phyloP scores from a whole-genome alignment of 805 yeast genomes.

The Pichia insulana region DNA sequence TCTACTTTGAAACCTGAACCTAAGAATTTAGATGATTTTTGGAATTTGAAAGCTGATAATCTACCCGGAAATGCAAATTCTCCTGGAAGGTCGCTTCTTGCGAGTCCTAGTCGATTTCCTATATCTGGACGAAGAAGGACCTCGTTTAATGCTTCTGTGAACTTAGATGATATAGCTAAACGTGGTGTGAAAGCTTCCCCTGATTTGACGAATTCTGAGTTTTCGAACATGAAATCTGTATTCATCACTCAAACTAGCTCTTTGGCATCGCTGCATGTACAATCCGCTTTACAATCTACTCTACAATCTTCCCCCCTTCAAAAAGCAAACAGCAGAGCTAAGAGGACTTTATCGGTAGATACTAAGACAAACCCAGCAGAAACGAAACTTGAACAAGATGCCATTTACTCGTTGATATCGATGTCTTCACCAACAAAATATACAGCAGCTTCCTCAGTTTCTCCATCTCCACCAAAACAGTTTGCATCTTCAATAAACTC shows the following conservation, averaged over 20 bases:
- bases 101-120: conserved; percentile 3
- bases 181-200: conserved; percentile 9
- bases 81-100: not conserved
- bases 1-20: not conserved
- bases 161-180: conserved; percentile 26
- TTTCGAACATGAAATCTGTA: not conserved
- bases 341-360: not conserved
- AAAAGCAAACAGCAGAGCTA: conserved; percentile 5
- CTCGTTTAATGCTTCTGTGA: conserved; percentile 13
- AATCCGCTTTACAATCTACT: not conserved
- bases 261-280: not conserved
- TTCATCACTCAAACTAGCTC: not conserved
- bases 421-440: conserved; percentile 39
- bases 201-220: conserved; percentile 3
- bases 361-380: conserved; percentile 16
- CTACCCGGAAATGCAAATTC: conserved; percentile 13
- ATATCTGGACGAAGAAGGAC: conserved; percentile 9
- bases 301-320: conserved; percentile 10
- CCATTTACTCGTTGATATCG: conserved; percentile 47
- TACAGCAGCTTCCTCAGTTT: conserved; percentile 8
- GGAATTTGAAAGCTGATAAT: conserved; percentile 22
- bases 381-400: conserved; percentile 41
- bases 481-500: conserved; percentile 5
- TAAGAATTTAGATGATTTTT: conserved; percentile 21
- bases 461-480: conserved; percentile 10